Conservation (phyloP, 176 grass and related monocot species). For the Juncus effusus region DNA sequence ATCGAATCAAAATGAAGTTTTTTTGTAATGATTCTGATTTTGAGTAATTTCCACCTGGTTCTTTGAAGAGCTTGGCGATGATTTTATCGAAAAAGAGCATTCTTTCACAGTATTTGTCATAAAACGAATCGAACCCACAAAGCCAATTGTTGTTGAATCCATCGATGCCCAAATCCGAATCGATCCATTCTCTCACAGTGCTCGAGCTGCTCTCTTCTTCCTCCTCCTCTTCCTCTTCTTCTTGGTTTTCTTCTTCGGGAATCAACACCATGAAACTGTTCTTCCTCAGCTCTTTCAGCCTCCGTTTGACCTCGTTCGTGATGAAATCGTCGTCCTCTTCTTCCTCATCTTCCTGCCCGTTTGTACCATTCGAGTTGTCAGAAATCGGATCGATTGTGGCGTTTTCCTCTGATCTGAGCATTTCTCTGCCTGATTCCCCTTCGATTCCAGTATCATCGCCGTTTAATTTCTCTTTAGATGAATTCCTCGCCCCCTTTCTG, state of each 20-base stretch:
- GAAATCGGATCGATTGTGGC: conserved; percentile 27
- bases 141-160: conserved; percentile 34
- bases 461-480: conserved; percentile 9
- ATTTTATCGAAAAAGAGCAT: conserved; percentile 83
- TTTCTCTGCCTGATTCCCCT: conserved; percentile 16
- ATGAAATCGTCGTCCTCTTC: conserved; percentile 77
- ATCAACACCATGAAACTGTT: conserved; percentile 96
- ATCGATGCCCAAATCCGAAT: conserved; percentile 11
- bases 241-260: conserved; percentile 52
- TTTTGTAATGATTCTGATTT: neutral
- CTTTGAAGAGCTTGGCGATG: conserved; percentile 51
- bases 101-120: conserved; percentile 69
- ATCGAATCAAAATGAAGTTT: neutral
- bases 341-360: conserved; percentile 5
- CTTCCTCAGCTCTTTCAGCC: conserved; percentile 88
- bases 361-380: conserved; percentile 5
- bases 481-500: conserved; percentile 34
- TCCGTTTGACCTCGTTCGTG: conserved; percentile 79
- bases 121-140: conserved; percentile 63
- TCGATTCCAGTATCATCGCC: conserved; percentile 8
- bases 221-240: conserved; percentile 31
- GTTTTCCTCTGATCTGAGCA: conserved; percentile 14
- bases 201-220: conserved; percentile 61
- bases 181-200: conserved; percentile 31
- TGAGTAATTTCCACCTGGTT: conserved; percentile 42